Evolutionary conservation across 1,139 yeast species (phyloP), one percentile per base, ranked within the genome.

Genomic region (Protomyces inundatus): DNA sequence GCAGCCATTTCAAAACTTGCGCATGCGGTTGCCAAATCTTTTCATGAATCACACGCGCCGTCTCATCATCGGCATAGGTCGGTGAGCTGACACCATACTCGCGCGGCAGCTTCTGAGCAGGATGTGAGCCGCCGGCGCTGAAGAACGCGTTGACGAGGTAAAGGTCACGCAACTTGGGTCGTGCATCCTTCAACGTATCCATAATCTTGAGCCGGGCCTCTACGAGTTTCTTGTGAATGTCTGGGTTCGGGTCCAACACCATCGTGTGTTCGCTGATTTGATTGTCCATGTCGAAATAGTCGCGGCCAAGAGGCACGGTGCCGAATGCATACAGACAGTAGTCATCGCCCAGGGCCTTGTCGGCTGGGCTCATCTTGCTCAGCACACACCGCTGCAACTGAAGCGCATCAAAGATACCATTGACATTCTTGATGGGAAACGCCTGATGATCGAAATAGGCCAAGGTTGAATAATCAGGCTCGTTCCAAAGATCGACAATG

Each of bases 391-490:
- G 37, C 55, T 57, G 61, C 23, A 35, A n/a, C 9, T 53, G 61
- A 46, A 70, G 55, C 67, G 64, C 7, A 69, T 76, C 71, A 72
- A 82, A 77, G 69, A 84, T 69, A 61, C 75, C 70, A 70, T 77
- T 77, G 50, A 81, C 68, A 52, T 78, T 76, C 53, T 77, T 73
- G 35, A 85, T 66, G 0, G 96, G 90, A 62, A 90, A 77, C 3
- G 90, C 84, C 73, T 91, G 98, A 2, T 90, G 84, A 74, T 91
- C 98, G 68, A 91, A 75, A 71, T 87, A 91, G 59, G 90, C 80
- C 0, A 90, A 77, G 67, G 80, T 82, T 23, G 82, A 82, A 73
- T 80, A 90, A 64, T 83, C 80, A 6, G 75, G 72, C 66, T 85
- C 80, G 51, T 80, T 79, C 95, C 96, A 91, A 5, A 57, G 40